These are phyloP conservation scores for Talaromyces proteolyticus DNA, from an alignment of 495 filamentous ascomycete species.

Conservation along the genomic window DNA sequence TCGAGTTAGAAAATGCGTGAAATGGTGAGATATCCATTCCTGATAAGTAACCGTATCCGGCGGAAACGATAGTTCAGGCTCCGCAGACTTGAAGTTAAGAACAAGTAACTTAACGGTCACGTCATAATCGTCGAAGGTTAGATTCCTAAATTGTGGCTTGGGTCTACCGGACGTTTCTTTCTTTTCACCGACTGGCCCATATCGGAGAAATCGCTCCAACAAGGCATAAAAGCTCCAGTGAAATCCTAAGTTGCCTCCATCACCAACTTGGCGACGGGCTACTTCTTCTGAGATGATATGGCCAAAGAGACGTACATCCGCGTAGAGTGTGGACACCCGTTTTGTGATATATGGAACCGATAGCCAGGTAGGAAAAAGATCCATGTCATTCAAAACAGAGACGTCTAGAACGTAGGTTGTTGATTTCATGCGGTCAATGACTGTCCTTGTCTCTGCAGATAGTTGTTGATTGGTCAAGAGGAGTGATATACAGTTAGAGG, in stretches of 20 bases:
- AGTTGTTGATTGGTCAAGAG: conserved; percentile 1
- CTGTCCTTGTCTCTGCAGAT: neutral
- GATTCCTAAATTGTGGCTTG: neutral
- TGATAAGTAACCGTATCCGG: neutral
- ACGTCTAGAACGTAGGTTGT: conserved; percentile 8
- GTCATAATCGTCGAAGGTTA: neutral
- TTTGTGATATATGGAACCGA: conserved; percentile 11
- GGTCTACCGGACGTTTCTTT: neutral
- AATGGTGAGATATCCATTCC: neutral
- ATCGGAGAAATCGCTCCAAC: conserved; percentile 12
- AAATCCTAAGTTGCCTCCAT: conserved; percentile 9
- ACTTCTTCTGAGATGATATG: conserved; percentile 3
- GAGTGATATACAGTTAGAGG: conserved; percentile 3
- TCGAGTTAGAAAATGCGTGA: neutral
- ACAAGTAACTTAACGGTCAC: conserved; percentile 1
- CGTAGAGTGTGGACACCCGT: conserved; percentile 6
- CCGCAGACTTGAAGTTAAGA: conserved; percentile 6
- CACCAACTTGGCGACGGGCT: neutral
- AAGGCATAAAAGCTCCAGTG: conserved; percentile 16
- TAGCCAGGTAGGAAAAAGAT: conserved; percentile 13
- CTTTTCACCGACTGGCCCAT: conserved; percentile 14
- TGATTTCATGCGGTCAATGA: neutral
- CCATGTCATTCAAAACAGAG: conserved; percentile 6
- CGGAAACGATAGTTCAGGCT: conserved; percentile 2
- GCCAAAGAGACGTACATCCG: conserved; percentile 10